Conservation (phyloP, 306 rosid species). For the Vicia villosa region DNA sequence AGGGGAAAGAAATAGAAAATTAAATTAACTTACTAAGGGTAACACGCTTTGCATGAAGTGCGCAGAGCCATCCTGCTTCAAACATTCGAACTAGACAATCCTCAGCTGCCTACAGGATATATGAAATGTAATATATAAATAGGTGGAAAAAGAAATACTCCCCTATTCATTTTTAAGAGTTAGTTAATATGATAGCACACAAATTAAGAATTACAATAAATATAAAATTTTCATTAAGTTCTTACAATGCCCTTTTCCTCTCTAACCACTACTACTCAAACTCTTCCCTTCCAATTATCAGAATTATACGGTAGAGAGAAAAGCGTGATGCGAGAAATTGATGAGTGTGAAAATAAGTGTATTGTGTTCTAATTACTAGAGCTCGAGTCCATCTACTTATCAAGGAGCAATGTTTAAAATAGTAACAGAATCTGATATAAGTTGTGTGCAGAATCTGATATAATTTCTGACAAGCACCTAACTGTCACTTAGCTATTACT, state of each 20-base stretch:
- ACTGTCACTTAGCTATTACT: no score
- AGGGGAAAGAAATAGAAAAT: neutral
- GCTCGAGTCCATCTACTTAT: no score
- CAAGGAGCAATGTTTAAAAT: no score
- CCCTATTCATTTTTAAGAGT: neutral
- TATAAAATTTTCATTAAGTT: neutral
- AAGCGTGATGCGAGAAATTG: no score
- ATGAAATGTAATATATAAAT: slow-evolving; percentile 12
- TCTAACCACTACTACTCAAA: no score
- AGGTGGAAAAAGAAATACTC: neutral
- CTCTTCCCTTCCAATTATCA: no score
- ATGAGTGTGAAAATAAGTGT: no score
- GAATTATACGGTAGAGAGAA: no score
- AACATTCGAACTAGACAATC: slow-evolving; percentile 67
- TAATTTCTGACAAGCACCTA: no score
- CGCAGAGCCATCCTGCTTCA: slow-evolving; percentile 84
- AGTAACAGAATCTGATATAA: no score
- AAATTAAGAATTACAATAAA: neutral
- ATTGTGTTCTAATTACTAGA: no score
- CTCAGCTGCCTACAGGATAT: slow-evolving; percentile 78
- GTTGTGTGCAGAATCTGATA: no score
- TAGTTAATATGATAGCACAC: slow-evolving; percentile 1
- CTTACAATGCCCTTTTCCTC: neutral
- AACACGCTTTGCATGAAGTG: slow-evolving; percentile 89
- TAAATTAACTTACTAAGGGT: slow-evolving; percentile 78